Percentiles rank a stretch among this genome's conserved stretches.
phyloP scores from a whole-genome alignment of 108 stramenopile genomes.

The Skeletonema costatum region DNA sequence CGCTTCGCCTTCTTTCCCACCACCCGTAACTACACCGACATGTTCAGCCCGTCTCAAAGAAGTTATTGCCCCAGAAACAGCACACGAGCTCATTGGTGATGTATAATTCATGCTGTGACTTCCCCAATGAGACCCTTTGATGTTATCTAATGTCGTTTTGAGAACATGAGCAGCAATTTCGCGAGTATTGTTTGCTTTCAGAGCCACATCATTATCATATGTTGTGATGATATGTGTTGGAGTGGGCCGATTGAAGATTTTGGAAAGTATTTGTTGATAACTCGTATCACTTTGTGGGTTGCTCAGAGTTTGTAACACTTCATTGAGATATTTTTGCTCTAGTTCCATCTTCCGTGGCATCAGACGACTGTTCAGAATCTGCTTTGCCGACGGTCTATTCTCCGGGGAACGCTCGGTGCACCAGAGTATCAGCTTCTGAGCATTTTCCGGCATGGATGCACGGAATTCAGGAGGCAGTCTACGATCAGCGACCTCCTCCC shows the following conservation, averaged over 20 bases:
- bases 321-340: constrained; percentile 75
- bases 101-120: constrained; percentile 31
- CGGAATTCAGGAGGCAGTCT: constrained; percentile 64
- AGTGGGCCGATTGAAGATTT: constrained; percentile 63
- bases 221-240: constrained; percentile 62
- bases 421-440: constrained; percentile 76
- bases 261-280: constrained; percentile 61
- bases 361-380: constrained; percentile 57
- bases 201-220: constrained; percentile 74
- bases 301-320: constrained; percentile 76
- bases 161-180: constrained; percentile 29
- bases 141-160: constrained; percentile 21
- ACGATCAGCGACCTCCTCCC: constrained; percentile 28
- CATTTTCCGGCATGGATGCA: constrained; percentile 54
- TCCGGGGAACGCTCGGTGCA: constrained; percentile 66
- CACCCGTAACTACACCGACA: constrained; percentile 50
- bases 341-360: constrained; percentile 79
- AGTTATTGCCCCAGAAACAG: constrained; percentile 67
- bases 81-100: constrained; percentile 70
- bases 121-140: constrained; percentile 36
- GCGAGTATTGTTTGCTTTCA: constrained; percentile 54
- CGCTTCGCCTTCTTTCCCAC: constrained; percentile 69
- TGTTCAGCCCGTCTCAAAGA: constrained; percentile 63
- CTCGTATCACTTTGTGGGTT: constrained; percentile 72
- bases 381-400: constrained; percentile 67